phyloP scores from a whole-genome alignment of 805 yeast species.

The Saccharomycopsis oosterbeekiorum region DNA sequence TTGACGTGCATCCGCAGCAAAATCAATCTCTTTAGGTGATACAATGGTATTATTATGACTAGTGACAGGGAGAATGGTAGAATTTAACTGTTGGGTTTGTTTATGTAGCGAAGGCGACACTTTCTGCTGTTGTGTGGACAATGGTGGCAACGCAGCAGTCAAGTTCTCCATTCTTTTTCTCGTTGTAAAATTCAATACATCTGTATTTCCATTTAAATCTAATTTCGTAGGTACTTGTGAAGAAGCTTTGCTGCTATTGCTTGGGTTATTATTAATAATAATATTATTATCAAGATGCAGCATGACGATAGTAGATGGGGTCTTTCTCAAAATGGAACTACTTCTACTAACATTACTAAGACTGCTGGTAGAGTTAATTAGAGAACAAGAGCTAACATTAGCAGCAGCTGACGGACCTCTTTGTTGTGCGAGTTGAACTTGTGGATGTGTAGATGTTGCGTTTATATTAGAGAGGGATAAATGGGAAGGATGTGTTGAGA shows the following conservation, averaged over 20 bases:
- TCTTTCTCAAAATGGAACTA: neutral
- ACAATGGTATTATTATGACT: neutral
- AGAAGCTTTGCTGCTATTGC: neutral
- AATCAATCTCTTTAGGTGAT: neutral
- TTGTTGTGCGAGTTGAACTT: slow-evolving; percentile 13
- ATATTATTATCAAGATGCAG: neutral
- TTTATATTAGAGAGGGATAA: slow-evolving; percentile 23
- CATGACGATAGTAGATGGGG: neutral
- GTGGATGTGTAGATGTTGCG: neutral
- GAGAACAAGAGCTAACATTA: neutral
- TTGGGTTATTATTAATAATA: neutral
- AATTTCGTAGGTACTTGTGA: neutral
- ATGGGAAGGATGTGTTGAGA: slow-evolving; percentile 42
- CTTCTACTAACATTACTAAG: neutral
- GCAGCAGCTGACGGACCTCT: neutral
- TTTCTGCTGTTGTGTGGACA: neutral
- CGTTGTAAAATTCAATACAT: neutral
- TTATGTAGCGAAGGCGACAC: neutral
- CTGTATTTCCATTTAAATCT: neutral
- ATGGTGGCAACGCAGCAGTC: neutral
- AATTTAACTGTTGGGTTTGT: neutral
- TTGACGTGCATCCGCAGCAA: neutral
- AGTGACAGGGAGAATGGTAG: neutral
- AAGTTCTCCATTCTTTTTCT: neutral
- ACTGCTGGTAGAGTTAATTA: neutral